Base-by-base conservation (phyloP, 192 early-diverging fungal genomes). In the Globomyces pollinis-pini region DNA sequence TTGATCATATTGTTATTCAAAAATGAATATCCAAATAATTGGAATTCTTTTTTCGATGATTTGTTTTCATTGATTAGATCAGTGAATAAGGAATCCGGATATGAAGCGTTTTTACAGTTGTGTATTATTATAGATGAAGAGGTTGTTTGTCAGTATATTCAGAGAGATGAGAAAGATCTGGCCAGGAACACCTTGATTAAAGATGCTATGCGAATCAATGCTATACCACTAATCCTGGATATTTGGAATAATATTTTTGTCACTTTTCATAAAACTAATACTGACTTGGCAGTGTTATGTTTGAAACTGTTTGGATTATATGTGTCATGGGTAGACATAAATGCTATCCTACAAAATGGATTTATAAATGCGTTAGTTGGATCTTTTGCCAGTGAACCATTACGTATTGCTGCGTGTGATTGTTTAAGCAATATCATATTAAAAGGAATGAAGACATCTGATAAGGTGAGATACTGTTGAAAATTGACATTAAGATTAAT, bases 241-340 rank as follows among this genome's bases (percentile, higher is more conserved):
- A 78, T 69, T 11, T 94, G 91, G 91, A 85, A 85, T 39, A 83
- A 78, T 23, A 64, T 94, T 15, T 63, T 97, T 51, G 68, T 72
- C 31, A 79, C 81, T 30, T 80, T 80, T 59, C 70, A 78, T 55
- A 65, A 65, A 18, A 58, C 65, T 15, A 74, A 74, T 11, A 74
- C 78, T 42, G 69, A 78, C 0, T 81, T 93, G 52, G 86, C 86
- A 26, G 70, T 76, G 54, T 59, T 71, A 42, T 74, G 79, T 8
- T 71, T 97, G 43, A 81, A 76, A 24, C 76, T 89, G 42, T 82
- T 93, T 59, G 91, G 88, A 34, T 75, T 79, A 30, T 98, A 94
- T 79, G 86, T 93, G n/a, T 60, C 87, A 15, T 98, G 94, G 94
- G 89, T 96, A 52, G 91, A 96, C 62, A 93, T 96, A 39, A 87